Conservation (phyloP, 78 protist genomes). For the Emiliania huxleyi region DNA sequence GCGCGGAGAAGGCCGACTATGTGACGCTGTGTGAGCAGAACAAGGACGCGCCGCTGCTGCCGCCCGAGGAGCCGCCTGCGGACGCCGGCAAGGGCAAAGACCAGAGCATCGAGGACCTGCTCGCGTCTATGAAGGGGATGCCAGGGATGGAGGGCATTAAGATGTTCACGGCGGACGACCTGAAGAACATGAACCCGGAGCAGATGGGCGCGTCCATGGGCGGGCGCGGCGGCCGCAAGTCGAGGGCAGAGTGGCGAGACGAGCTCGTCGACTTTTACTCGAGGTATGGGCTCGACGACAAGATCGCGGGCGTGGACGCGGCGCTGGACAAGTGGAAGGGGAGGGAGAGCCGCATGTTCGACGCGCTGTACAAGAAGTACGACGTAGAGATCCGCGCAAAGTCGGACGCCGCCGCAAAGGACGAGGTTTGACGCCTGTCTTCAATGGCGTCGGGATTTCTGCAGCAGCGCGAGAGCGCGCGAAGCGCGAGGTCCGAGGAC, state of each 20-base stretch:
- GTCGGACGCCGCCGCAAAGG: too few species aligned
- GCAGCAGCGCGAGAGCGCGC: too few species aligned
- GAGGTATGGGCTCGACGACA: not conserved
- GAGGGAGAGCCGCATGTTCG: not conserved
- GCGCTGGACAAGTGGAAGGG: constrained; percentile 25
- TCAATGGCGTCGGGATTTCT: too few species aligned
- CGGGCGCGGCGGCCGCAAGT: not conserved
- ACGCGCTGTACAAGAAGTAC: not conserved
- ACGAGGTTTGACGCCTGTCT: too few species aligned
- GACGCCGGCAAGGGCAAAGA: too few species aligned
- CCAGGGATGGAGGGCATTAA: constrained; percentile 14
- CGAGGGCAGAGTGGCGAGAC: not conserved
- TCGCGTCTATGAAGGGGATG: not conserved
- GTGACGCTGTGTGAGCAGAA: too few species aligned
- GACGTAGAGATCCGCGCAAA: too few species aligned
- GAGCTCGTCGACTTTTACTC: not conserved
- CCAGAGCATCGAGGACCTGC: not conserved
- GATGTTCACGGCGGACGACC: constrained; percentile 15
- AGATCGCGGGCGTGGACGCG: not conserved
- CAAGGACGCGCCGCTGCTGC: too few species aligned
- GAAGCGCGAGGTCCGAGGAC: too few species aligned
- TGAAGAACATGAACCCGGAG: not conserved
- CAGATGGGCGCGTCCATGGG: not conserved
- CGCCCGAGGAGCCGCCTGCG: too few species aligned
- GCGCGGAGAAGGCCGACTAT: too few species aligned